Evolutionary conservation across 768 basidiomycete genomes (phyloP), one percentile per base, ranked within the genome.

Genomic region (Sporobolomyces roseus): DNA sequence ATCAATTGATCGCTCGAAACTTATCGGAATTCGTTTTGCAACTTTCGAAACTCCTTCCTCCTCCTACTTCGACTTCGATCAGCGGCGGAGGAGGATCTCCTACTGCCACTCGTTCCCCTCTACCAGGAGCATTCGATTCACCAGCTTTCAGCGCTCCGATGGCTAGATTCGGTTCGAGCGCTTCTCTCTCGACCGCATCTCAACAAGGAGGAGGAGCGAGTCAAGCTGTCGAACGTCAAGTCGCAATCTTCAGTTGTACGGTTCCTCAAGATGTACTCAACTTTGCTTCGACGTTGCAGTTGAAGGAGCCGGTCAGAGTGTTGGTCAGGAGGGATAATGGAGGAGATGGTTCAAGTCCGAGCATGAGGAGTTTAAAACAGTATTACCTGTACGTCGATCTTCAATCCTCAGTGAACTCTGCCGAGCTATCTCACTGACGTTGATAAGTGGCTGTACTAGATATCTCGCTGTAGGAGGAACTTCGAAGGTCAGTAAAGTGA

Each of bases 271-370:
- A 99, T 77, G 96, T 99, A 16, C 85, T 99, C 70, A 97, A 93
- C 78, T 87, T 99, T 48, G 93, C 93, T 1, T 86, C 90, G 61
- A 86, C 89, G 6, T 92, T 99, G 65, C 90, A 96, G 76, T 85
- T 99, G 16, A 86, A 89, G 60, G 96, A 99, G 78, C 94, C 96
- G 27, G 93, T 99, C 48, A 86, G 96, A 30, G 96, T 99, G n/a
- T 86, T 99, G 25, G 96, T 99, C 29, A 85, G 96, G 60, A 84
- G 94, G 21, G 80, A 81, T 60, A 79, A 79, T 27, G 77, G 77
- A 21, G 73, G 71, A 16, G 68, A 68, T 4, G 56, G 59, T 27
- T 54, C 61, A 62, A 63, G 58, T 21, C 46, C 86, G 87, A 38
- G 33, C 58, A 66, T 75, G 41, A 85, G 91, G 27, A 90, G 90